These are phyloP conservation scores for Aspergillus versicolor DNA, from an alignment of 2,329 filamentous ascomycete species.

Conservation along the genomic window DNA sequence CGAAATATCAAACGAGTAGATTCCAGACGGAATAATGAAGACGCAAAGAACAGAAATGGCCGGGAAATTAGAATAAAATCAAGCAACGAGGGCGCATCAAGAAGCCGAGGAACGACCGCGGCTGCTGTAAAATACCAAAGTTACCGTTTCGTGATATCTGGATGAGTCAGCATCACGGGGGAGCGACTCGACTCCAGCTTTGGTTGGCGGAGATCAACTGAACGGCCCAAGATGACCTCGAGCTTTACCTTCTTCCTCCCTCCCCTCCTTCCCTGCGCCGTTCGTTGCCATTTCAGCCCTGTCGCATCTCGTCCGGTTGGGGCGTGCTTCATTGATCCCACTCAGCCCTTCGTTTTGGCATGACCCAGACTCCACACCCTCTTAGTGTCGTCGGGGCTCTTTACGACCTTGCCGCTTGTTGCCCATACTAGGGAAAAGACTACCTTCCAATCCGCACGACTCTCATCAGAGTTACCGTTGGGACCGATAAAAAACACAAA, in stretches of 20 bases:
- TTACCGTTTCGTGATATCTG: slow-evolving; percentile 3
- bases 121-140: neutral
- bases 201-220: neutral
- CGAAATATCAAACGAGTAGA: neutral
- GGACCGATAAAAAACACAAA: neutral
- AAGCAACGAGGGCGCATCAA: neutral
- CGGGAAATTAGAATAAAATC: neutral
- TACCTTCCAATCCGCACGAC: neutral
- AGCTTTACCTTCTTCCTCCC: neutral
- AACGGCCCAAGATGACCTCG: neutral
- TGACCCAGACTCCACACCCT: slow-evolving; percentile 48
- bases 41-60: neutral
- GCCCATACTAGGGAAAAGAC: neutral
- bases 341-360: slow-evolving; percentile 34
- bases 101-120: slow-evolving; percentile 4
- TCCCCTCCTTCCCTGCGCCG: neutral
- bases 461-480: neutral
- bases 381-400: slow-evolving; percentile 40
- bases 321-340: slow-evolving; percentile 19
- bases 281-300: slow-evolving; percentile 9
- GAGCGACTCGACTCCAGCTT: neutral
- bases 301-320: neutral
- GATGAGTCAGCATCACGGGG: slow-evolving; percentile 23
- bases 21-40: neutral
- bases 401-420: slow-evolving; percentile 10